A percentile compares a stretch with the other conserved stretches of the same genome.
Evolutionary conservation across 495 filamentous ascomycete species (phyloP).

Genomic region (Neurospora sp.): DNA sequence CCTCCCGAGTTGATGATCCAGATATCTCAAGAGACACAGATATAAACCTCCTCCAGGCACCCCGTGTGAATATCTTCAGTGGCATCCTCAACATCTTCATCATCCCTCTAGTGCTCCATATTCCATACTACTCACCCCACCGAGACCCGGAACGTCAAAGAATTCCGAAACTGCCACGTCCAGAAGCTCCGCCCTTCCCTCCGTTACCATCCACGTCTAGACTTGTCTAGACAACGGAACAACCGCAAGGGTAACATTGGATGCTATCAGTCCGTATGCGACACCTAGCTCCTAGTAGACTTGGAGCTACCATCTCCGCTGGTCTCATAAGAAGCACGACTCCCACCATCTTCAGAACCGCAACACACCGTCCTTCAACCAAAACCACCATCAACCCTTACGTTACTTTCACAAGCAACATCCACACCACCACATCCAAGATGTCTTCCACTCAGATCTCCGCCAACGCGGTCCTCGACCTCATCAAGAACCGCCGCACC

Average conservation of each 20-base stretch:
- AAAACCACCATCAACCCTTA: conserved; percentile 3
- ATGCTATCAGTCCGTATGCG: background rate
- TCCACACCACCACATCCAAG: conserved; percentile 4
- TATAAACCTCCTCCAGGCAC: background rate
- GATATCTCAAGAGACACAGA: background rate
- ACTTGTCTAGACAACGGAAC: background rate
- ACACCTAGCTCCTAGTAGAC: background rate
- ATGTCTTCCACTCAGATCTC: conserved; percentile 17
- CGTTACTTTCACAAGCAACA: conserved; percentile 5
- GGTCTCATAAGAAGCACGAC: background rate
- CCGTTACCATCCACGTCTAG: background rate
- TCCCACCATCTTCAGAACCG: conserved; percentile 9
- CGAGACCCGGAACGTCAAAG: background rate
- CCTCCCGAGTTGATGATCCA: background rate
- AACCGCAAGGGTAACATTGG: background rate
- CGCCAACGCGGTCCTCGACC: conserved; percentile 37
- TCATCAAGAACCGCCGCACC: conserved; percentile 46
- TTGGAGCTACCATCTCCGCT: conserved; percentile 4
- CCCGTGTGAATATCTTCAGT: background rate
- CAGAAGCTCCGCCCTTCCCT: background rate
- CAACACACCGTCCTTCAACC: conserved; percentile 1
- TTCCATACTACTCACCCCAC: background rate
- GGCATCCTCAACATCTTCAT: background rate
- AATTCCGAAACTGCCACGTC: background rate
- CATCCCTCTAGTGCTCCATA: background rate